Evolutionary conservation across 2,329 filamentous ascomycete genomes (phyloP).

Genomic region (Clarireedia sp.): DNA sequence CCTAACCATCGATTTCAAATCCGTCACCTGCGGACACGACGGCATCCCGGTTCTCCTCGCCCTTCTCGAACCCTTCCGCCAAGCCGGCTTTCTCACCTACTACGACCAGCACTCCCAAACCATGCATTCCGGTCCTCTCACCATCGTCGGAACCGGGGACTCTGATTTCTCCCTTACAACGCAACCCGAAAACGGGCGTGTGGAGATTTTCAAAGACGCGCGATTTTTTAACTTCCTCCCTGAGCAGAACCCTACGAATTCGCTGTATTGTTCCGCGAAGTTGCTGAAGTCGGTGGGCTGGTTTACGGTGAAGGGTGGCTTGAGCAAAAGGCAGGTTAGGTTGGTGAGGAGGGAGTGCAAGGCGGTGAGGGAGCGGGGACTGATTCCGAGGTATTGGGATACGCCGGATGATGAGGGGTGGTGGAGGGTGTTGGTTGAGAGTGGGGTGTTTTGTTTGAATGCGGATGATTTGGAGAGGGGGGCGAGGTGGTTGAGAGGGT

Average conservation of each 20-base stretch:
- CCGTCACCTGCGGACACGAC: conserved; percentile 21
- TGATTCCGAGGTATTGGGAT: conserved; percentile 37
- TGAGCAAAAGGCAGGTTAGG: conserved; percentile 19
- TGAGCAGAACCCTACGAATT: conserved; percentile 16
- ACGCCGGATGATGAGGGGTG: conserved; percentile 32
- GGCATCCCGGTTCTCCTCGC: conserved; percentile 31
- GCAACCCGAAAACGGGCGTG: conserved; percentile 26
- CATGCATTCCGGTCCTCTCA: conserved; percentile 33
- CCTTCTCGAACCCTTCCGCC: conserved; percentile 35
- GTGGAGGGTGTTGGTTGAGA: conserved; percentile 33
- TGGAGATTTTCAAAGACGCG: conserved; percentile 42
- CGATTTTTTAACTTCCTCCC: conserved; percentile 28
- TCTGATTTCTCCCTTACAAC: conserved; percentile 32
- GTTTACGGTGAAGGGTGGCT: background rate
- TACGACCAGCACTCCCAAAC: conserved; percentile 31
- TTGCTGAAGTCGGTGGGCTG: conserved; percentile 12
- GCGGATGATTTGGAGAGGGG: conserved; percentile 29
- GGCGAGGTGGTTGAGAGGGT: background rate
- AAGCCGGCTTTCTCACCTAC: conserved; percentile 31
- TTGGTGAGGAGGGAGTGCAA: conserved; percentile 21
- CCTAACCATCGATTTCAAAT: conserved; percentile 46
- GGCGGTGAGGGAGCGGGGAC: conserved; percentile 30
- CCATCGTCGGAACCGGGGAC: conserved; percentile 42
- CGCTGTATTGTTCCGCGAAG: conserved; percentile 22
- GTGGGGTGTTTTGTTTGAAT: conserved; percentile 36